Evolutionary conservation across 257 asterid species (phyloP).

Genomic region (Verbascum thapsus): DNA sequence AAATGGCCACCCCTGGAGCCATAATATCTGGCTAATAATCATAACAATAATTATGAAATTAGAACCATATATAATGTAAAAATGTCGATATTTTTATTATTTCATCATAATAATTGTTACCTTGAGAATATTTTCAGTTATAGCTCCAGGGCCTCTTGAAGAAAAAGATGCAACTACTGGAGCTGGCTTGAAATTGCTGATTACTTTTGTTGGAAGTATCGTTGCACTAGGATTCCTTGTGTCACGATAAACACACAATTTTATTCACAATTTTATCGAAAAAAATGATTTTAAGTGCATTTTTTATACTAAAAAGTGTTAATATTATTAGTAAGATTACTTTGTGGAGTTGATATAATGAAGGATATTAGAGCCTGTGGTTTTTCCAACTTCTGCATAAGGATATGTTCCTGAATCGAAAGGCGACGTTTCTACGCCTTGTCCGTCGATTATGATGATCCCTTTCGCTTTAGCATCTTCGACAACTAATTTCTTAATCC

Average conservation of each 20-base stretch:
- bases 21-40: slow-evolving; percentile 58
- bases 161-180: slow-evolving; percentile 73
- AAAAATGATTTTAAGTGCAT: background rate
- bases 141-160: slow-evolving; percentile 68
- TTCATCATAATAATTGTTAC: slow-evolving; percentile 31
- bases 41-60: background rate
- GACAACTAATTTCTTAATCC: slow-evolving; percentile 56
- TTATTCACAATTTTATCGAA: background rate
- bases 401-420: slow-evolving; percentile 67
- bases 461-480: slow-evolving; percentile 69
- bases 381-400: slow-evolving; percentile 51
- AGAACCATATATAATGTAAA: background rate
- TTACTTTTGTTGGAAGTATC: slow-evolving; percentile 51
- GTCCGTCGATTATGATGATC: slow-evolving; percentile 51
- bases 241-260: background rate
- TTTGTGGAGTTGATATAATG: slow-evolving; percentile 60
- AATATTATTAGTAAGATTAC: slow-evolving; percentile 36
- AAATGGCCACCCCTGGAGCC: slow-evolving; percentile 79
- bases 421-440: slow-evolving; percentile 38
- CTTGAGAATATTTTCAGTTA: slow-evolving; percentile 72
- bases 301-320: background rate
- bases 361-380: slow-evolving; percentile 46
- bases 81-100: too few species aligned
- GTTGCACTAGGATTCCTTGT: slow-evolving; percentile 64
- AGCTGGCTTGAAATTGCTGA: slow-evolving; percentile 50